Evolutionary conservation across 352 stramenopile genomes (phyloP).

Genomic region (Phytophthora capsici): DNA sequence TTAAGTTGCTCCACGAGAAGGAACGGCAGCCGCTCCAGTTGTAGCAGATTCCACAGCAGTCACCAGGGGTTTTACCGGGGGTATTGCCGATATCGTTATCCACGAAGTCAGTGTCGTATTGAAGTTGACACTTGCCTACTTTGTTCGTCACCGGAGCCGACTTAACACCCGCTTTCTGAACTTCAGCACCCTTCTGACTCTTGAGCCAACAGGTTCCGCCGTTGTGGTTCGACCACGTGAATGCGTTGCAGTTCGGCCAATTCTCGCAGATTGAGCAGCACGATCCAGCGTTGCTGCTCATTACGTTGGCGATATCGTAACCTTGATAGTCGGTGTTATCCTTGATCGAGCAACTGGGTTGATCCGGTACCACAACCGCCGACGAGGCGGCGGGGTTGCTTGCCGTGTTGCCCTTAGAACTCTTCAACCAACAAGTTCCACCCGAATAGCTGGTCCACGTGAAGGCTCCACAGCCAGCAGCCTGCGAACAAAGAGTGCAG

Average conservation of each 20-base stretch:
- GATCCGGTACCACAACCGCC: slow-evolving; percentile 13
- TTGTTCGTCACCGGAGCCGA: slow-evolving; percentile 30
- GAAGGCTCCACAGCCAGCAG: slow-evolving; percentile 24
- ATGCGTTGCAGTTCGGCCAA: slow-evolving; percentile 34
- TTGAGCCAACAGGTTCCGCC: slow-evolving; percentile 38
- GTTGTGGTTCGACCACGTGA: slow-evolving; percentile 27
- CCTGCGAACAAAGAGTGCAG: slow-evolving; percentile 36
- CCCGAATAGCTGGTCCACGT: slow-evolving; percentile 33
- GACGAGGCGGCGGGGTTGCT: slow-evolving; percentile 22
- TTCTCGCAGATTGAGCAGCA: slow-evolving; percentile 39
- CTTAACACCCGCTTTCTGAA: slow-evolving; percentile 20
- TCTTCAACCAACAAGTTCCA: slow-evolving; percentile 43
- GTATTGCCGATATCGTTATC: slow-evolving; percentile 45
- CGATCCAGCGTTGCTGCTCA: slow-evolving; percentile 13
- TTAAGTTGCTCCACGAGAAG: slow-evolving; percentile 44
- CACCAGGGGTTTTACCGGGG: slow-evolving; percentile 1
- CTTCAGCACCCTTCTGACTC: slow-evolving; percentile 15
- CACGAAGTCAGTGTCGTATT: slow-evolving; percentile 37
- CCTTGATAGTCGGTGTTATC: slow-evolving; percentile 30
- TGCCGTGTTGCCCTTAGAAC: slow-evolving; percentile 28
- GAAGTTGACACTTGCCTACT: slow-evolving; percentile 17
- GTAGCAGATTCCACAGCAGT: slow-evolving; percentile 44
- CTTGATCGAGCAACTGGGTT: slow-evolving; percentile 19
- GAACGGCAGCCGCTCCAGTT: slow-evolving; percentile 41
- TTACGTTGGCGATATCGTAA: slow-evolving; percentile 45